A percentile compares a stretch with the other conserved stretches of the same genome.
These are phyloP conservation scores for Candida saitoana DNA, from an alignment of 805 yeast genomes.

Conservation along the genomic window DNA sequence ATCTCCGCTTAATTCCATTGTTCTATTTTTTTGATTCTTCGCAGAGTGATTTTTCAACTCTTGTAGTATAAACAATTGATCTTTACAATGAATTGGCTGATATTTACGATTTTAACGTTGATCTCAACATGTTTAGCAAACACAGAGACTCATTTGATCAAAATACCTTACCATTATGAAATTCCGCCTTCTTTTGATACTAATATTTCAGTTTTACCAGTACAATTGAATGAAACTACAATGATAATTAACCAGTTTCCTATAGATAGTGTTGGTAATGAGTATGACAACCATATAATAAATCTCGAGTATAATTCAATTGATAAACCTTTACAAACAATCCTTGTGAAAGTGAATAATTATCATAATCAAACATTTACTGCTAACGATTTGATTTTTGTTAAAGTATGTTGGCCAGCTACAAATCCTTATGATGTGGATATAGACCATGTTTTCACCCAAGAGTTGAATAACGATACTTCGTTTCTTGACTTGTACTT, in stretches of 20 bases:
- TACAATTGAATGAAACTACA: conserved; percentile 18
- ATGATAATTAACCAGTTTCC: conserved; percentile 22
- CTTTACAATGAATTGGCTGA: not conserved
- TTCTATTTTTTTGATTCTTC: too few relatives aligned
- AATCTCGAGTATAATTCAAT: conserved; percentile 10
- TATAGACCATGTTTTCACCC: conserved; percentile 19
- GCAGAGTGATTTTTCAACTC: not conserved
- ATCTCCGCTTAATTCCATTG: too few relatives aligned
- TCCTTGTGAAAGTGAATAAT: conserved; percentile 32
- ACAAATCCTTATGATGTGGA: conserved; percentile 23
- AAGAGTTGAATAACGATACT: conserved; percentile 8
- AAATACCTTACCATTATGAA: conserved; percentile 33
- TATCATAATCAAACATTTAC: conserved; percentile 23
- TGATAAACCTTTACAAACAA: conserved; percentile 8
- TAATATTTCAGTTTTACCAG: not conserved
- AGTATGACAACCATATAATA: not conserved
- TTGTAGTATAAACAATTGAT: not conserved
- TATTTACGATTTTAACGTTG: not conserved
- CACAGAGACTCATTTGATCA: conserved; percentile 32
- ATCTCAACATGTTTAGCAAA: conserved; percentile 21
- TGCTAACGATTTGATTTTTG: conserved; percentile 22
- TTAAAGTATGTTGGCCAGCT: conserved; percentile 38
- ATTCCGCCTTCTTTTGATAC: conserved; percentile 19
- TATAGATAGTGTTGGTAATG: conserved; percentile 10
- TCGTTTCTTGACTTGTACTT: conserved; percentile 21